Percentiles rank a stretch among this genome's conserved stretches.
Conservation (phyloP, 306 rosid genomes). For the Lathyrus tuberosus region DNA sequence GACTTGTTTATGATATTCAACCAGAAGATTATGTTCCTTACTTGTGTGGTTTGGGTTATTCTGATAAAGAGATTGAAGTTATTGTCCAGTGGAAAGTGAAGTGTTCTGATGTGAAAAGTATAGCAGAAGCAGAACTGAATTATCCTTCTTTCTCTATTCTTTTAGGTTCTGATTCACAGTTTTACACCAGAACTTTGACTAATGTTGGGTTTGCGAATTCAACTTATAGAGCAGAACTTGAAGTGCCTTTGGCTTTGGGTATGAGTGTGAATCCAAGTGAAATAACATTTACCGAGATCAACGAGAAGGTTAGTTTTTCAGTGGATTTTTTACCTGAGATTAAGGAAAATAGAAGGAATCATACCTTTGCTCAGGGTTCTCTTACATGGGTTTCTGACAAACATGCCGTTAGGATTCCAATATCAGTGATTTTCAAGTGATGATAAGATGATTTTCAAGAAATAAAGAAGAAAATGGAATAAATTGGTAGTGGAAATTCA, state of each 20-base stretch:
- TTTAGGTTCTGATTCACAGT: conserved; percentile 40
- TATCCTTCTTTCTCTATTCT: conserved; percentile 57
- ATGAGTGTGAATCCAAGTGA: conserved; percentile 44
- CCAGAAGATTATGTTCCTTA: conserved; percentile 58
- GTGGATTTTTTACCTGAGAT: conserved; percentile 45
- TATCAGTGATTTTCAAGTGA: conserved; percentile 43
- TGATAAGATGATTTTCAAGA: background rate
- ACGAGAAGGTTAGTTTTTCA: conserved; percentile 45
- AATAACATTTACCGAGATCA: conserved; percentile 46
- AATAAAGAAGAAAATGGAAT: background rate
- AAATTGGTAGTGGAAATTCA: background rate
- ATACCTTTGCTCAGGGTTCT: conserved; percentile 49
- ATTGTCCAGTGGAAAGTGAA: conserved; percentile 43
- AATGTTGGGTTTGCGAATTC: conserved; percentile 52
- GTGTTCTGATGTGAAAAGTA: conserved; percentile 36
- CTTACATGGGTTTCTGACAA: conserved; percentile 53
- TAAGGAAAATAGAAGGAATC: conserved; percentile 35
- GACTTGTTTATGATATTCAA: conserved; percentile 57
- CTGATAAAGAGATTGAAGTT: conserved; percentile 34
- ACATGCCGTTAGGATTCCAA: conserved; percentile 46
- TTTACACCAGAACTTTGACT: conserved; percentile 54
- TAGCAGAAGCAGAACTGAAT: conserved; percentile 55
- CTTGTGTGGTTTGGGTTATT: conserved; percentile 59
- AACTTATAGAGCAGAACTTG: conserved; percentile 43
- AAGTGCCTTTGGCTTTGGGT: conserved; percentile 38